Evolutionary conservation across 2,329 filamentous ascomycete species (phyloP).

Genomic region (Fusarium solani-melongenae): DNA sequence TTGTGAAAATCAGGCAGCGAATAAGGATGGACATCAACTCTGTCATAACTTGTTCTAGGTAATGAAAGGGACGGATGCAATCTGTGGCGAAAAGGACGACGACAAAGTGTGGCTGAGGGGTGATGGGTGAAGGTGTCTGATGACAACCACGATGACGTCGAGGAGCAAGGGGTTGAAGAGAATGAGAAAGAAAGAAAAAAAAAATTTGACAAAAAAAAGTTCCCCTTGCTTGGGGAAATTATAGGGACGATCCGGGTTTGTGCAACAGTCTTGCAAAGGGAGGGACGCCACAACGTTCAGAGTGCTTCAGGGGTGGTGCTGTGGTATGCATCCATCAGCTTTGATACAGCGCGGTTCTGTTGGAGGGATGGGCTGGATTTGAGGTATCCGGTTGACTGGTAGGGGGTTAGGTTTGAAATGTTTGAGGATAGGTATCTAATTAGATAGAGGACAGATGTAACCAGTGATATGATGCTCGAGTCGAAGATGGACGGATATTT

Average conservation of each 20-base stretch:
- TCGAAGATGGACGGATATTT: background rate
- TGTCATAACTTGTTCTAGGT: background rate
- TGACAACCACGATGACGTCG: slow-evolving; percentile 34
- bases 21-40: background rate
- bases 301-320: background rate
- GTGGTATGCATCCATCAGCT: background rate
- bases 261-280: slow-evolving; percentile 22
- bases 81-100: slow-evolving; percentile 22
- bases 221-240: background rate
- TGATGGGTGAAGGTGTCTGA: slow-evolving; percentile 11
- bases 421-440: background rate
- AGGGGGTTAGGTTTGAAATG: background rate
- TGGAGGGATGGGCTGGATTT: background rate
- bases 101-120: slow-evolving; percentile 24
- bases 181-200: background rate
- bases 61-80: background rate
- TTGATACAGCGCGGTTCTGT: background rate
- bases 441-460: background rate
- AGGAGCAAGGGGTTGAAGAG: slow-evolving; percentile 11
- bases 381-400: background rate
- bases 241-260: slow-evolving; percentile 14
- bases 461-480: background rate
- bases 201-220: background rate
- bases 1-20: background rate
- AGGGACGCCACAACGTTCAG: slow-evolving; percentile 27